Conservation (phyloP, 2,329 filamentous ascomycete species). For the Aspergillus amoenus region DNA sequence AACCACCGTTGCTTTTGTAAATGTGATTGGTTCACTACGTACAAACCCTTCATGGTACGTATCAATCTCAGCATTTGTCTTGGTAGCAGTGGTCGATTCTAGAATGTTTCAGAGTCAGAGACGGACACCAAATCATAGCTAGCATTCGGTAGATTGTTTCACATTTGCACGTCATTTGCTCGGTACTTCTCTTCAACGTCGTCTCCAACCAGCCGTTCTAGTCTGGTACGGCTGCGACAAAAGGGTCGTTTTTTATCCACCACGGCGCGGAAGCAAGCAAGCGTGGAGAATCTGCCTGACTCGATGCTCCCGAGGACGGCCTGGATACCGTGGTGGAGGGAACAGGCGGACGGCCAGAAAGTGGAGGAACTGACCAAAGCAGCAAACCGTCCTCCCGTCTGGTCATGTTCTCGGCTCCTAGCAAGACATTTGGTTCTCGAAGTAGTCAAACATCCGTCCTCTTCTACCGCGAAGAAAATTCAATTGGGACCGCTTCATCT, state of each 20-base stretch:
- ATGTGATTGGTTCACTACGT: not conserved
- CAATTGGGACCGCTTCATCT: not conserved
- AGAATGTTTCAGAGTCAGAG: not conserved
- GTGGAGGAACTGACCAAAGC: not conserved
- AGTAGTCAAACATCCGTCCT: conserved; percentile 6
- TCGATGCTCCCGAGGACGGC: conserved; percentile 5
- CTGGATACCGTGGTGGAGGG: not conserved
- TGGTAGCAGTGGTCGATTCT: not conserved
- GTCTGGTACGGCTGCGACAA: not conserved
- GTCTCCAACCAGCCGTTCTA: not conserved
- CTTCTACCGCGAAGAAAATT: conserved; percentile 6
- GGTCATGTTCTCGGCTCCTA: conserved; percentile 8
- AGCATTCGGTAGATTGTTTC: not conserved
- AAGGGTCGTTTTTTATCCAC: not conserved
- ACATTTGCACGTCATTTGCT: not conserved
- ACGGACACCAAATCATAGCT: not conserved
- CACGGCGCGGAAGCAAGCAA: conserved; percentile 7
- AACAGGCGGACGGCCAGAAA: not conserved
- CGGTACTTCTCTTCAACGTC: not conserved
- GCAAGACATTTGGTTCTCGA: conserved; percentile 10
- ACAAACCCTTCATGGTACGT: not conserved
- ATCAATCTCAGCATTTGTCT: not conserved
- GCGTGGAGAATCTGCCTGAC: not conserved
- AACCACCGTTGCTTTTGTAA: too few relatives aligned
- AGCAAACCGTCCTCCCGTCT: conserved; percentile 3